Percentiles rank a stretch among this genome's conserved stretches.
Conservation (phyloP, 164 flowering plant genomes). For the Chimonanthus praecox region DNA sequence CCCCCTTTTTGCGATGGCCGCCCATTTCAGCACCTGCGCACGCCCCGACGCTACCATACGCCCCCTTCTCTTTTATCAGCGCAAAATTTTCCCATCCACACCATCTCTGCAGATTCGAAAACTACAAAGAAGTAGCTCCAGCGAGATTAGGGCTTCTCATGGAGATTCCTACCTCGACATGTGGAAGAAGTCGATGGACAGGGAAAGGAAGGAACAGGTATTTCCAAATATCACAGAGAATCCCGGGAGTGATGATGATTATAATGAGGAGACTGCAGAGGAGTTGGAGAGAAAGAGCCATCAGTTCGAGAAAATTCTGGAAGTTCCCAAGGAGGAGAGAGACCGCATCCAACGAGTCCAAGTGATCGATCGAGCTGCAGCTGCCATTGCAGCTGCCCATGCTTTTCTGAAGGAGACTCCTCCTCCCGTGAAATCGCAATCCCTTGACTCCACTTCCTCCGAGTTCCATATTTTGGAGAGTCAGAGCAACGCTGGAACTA, state of each 20-base stretch:
- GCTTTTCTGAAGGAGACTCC: conserved; percentile 47
- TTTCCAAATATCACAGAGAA: conserved; percentile 46
- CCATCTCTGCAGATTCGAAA: background rate
- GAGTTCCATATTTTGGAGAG: background rate
- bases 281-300: conserved; percentile 57
- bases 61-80: conserved; percentile 12
- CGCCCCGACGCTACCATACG: conserved; percentile 16
- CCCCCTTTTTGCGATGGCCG: conserved; percentile 18
- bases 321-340: conserved; percentile 67
- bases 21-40: conserved; percentile 13
- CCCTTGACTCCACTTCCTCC: background rate
- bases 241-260: conserved; percentile 7
- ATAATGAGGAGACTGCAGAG: conserved; percentile 17
- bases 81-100: conserved; percentile 1
- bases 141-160: conserved; percentile 29
- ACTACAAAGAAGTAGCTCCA: background rate
- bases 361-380: conserved; percentile 89
- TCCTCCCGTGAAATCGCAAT: background rate
- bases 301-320: conserved; percentile 66
- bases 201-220: conserved; percentile 48
- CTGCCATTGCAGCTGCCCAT: conserved; percentile 83
- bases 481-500: conserved; percentile 1
- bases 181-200: conserved; percentile 74
- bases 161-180: conserved; percentile 66
- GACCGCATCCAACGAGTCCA: conserved; percentile 83